Base-by-base conservation (phyloP, 2,329 filamentous ascomycete species). In the Colletotrichum sp. region DNA sequence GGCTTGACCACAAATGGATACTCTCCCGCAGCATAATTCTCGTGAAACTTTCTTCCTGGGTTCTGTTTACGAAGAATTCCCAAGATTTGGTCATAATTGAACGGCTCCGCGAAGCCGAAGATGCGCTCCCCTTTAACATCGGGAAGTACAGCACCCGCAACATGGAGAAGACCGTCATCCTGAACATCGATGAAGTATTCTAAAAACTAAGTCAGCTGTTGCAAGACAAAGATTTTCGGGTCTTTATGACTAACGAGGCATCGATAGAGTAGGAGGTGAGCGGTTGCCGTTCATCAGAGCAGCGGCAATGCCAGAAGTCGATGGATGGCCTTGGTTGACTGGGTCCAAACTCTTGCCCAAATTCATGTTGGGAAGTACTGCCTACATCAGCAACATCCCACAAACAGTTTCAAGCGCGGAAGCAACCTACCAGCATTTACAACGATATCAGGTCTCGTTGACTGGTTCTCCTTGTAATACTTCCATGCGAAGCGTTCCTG, bases 161-260 rank as follows among this genome's bases (percentile, higher is more conserved):
- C 84, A 55, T 92, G 90, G 0, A 93, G 80, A 0, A 87, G 82
- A 0, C 89, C 90, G 5, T 80, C 79, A 68, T 92, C 90, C 13
- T 87, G 82, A 0, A 89, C 85, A 77, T 90, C 83, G 28, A 90
- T 82, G 79, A 81, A 86, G 80, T 87, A 84, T 80, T 84, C 86
- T 90, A 6, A n/a, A 3, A 4, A 1, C 8, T 10, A 22, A 13
- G 34, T 66, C 4, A 22, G 32, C 3, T 4, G 15, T 7, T 68
- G 8, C 22, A 55, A 12, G 3, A 36, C 3, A 10, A 5, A 16
- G 3, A 13, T 4, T n/a, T 5, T 22, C 22, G 3, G 4, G 9
- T 12, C 5, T 8, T 6, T 1, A 18, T 4, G 6, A 62, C 68
- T 63, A 36, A 75, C 72, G 68, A 12, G 72, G 72, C 2, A 16